Base-by-base conservation (phyloP, 2,329 filamentous ascomycete genomes). In the Sporothrix variecibatus region DNA sequence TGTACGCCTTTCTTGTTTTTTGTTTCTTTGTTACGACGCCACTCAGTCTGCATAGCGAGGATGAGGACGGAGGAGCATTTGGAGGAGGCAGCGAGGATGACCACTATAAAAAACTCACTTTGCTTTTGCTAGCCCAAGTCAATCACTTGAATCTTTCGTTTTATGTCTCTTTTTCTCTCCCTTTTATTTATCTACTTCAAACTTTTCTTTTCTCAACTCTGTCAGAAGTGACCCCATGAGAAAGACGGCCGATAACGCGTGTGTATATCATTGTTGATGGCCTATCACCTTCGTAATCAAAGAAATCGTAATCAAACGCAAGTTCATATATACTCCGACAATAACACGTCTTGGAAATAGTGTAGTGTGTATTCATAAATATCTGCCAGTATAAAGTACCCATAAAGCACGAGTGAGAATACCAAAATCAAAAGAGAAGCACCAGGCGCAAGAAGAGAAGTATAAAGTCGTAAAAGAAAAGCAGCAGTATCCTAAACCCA, bases 31-130 rank as follows among this genome's bases (percentile, higher is more conserved):
- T 53, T 38, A 74, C 58, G 72, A 71, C 62, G 46, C 67, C 38
- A 62, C 53, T 51, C 31, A 65, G 73, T 60, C 58, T 74, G 73
- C 68, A 74, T 74, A 74, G 73, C 73, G 68, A 74, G 49, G 58
- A 73, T 68, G 23, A 51, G 72, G 58, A 49, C n/a, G 58, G 72
- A 74, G 31, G 68, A 49, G 20, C 58, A 71, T 43, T 46, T 40
- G 31, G 23, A 26, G 58, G 34, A 38, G 58, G 40, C 38, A 56
- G 31, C 46, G 53, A 67, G 34, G 62, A 43, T 23, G 34, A 65
- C 20, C 23, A 5, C 23, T 6, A 5, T 4, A 49, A 49, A 49
- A 49, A 49, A 49, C 17, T 17, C 12, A 49, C 43, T 20, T 49
- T 17, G 40, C 12, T 62, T 34, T 23, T 49, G 51, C n/a, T n/a